Base-by-base conservation (phyloP, 2,329 filamentous ascomycete genomes). In the Fusarium avenaceum region DNA sequence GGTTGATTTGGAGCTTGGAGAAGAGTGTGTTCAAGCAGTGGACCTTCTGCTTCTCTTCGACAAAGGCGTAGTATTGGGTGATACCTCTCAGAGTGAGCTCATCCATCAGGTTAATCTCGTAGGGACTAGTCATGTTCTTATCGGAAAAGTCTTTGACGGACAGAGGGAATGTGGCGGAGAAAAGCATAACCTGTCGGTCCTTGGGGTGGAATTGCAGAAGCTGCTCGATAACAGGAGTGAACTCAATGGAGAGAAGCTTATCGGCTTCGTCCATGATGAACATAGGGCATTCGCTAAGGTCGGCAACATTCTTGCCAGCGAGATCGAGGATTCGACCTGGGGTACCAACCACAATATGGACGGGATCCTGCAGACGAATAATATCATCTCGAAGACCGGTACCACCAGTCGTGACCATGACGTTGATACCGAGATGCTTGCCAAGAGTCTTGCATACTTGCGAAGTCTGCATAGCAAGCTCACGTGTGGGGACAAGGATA, bases 261-360 rank as follows among this genome's bases (percentile, higher is more conserved):
- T 99, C 96, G 56, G 96, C 96, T 80, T 99, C 96, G 76, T 99
- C 96, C 96, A 99, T 99, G 82, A 99, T 93, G 79, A 99, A 99
- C 77, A 96, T 98, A 74, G 94, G 91, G 79, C 96, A 98, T 82
- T 96, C 92, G 75, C 94, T 96, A 49, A 99, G 87, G 80, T 99
- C 96, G 67, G 96, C 96, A 63, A 99, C 94, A 70, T 92, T 94
- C 84, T 99, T 98, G 79, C 94, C 94, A 61, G 96, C 95, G 72
- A 99, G 84, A 83, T 99, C 96, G 67, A 98, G 88, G 75, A 99
- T 97, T 85, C 96, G 89, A 70, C 96, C 96, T 33, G 96, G 96
- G 57, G 96, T 99, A 77, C 96, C 96, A 76, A 99, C 96, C 77
- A 99, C 92, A 78, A 99, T 95, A 82, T 99, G 96, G 72, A 99